Evolutionary conservation across 2,329 filamentous ascomycete genomes (phyloP).

Genomic region (Nemania sp.): DNA sequence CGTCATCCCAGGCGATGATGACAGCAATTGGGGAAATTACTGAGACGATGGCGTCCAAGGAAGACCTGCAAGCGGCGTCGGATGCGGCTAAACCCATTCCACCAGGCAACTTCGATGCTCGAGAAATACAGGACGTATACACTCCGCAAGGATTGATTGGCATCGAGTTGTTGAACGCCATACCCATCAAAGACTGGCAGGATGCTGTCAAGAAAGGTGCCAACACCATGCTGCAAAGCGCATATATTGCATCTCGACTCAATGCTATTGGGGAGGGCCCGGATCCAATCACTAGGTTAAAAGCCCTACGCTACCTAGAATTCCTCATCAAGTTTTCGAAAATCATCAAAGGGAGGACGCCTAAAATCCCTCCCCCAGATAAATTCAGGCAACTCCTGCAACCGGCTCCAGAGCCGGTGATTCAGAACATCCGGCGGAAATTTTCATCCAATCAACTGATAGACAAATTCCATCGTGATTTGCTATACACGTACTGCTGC

Average conservation of each 20-base stretch:
- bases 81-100: constrained; percentile 75
- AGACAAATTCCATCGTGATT: constrained; percentile 71
- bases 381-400: constrained; percentile 61
- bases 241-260: constrained; percentile 68
- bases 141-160: constrained; percentile 68
- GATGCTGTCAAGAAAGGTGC: constrained; percentile 64
- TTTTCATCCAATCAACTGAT: constrained; percentile 68
- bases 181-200: constrained; percentile 76
- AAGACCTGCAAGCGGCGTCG: constrained; percentile 65
- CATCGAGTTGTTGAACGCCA: constrained; percentile 64
- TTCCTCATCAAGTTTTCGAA: constrained; percentile 60
- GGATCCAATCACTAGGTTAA: constrained; percentile 56
- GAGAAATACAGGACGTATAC: constrained; percentile 73
- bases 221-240: constrained; percentile 59
- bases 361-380: constrained; percentile 62
- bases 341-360: constrained; percentile 50
- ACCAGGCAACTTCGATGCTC: constrained; percentile 67
- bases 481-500: constrained; percentile 73
- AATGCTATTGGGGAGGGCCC: constrained; percentile 57
- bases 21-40: constrained; percentile 64
- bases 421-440: constrained; percentile 68
- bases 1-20: constrained; percentile 63
- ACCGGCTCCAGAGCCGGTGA: constrained; percentile 62
- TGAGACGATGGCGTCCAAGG: constrained; percentile 66
- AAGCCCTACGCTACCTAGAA: constrained; percentile 62